A percentile compares a stretch with the other conserved stretches of the same genome.
Evolutionary conservation across 2,329 filamentous ascomycete species (phyloP).

Genomic region (Colletotrichum lupini): DNA sequence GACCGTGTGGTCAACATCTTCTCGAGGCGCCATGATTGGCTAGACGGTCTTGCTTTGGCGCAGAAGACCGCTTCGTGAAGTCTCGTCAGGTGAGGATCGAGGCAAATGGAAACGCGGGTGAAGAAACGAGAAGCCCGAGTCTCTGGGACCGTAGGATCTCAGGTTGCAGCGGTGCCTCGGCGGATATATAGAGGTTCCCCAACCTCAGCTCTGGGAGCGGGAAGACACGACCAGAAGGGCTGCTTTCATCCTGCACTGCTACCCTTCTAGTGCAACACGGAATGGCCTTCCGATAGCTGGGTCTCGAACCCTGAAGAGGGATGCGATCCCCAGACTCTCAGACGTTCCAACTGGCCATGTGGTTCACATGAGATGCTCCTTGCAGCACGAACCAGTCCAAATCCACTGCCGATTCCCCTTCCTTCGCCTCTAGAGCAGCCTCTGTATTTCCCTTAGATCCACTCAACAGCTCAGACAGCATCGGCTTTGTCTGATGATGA

Average conservation of each 20-base stretch:
- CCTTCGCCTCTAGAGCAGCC: conserved; percentile 30
- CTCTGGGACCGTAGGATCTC: conserved; percentile 11
- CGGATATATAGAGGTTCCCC: conserved; percentile 23
- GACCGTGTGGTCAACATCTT: conserved; percentile 35
- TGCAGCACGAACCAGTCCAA: conserved; percentile 9
- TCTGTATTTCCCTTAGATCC: conserved; percentile 12
- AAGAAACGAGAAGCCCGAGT: conserved; percentile 20
- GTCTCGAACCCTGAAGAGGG: conserved; percentile 23
- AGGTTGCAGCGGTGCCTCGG: conserved; percentile 10
- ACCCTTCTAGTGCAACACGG: neutral
- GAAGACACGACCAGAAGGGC: neutral
- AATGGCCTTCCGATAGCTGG: conserved; percentile 17
- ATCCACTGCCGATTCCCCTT: conserved; percentile 35
- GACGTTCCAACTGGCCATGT: conserved; percentile 20
- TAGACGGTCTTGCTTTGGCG: neutral
- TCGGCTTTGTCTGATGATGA: conserved; percentile 17
- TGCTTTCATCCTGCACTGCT: conserved; percentile 15
- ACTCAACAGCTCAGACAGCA: conserved; percentile 36
- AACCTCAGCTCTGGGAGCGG: neutral
- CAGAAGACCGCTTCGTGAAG: neutral
- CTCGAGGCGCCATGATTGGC: conserved; percentile 30
- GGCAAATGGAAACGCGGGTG: neutral
- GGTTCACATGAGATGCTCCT: conserved; percentile 21
- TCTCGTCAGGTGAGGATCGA: neutral
- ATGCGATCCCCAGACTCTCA: conserved; percentile 38